These are phyloP conservation scores for Claviceps sp. DNA, from an alignment of 2,329 filamentous ascomycete genomes.

Conservation along the genomic window DNA sequence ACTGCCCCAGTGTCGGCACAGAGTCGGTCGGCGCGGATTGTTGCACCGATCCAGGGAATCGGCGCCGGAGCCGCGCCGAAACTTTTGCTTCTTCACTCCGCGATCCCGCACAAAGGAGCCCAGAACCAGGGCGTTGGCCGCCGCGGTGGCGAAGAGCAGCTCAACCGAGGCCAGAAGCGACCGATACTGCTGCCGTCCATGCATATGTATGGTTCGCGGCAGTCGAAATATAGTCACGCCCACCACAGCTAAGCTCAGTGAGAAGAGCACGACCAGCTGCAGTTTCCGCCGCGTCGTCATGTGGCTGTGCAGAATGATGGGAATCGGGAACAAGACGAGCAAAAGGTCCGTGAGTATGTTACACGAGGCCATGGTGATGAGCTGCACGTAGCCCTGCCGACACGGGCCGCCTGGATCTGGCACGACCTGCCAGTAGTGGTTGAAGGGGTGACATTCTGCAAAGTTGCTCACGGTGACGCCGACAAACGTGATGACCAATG, in stretches of 20 bases:
- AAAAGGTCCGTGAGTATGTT: slow-evolving; percentile 83
- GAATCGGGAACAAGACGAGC: slow-evolving; percentile 77
- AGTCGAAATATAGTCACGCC: slow-evolving; percentile 69
- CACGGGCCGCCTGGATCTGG: slow-evolving; percentile 79
- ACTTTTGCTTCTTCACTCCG: slow-evolving; percentile 80
- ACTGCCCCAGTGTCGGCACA: slow-evolving; percentile 65
- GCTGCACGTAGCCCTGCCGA: slow-evolving; percentile 73
- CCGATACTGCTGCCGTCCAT: slow-evolving; percentile 71
- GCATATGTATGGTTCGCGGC: slow-evolving; percentile 56
- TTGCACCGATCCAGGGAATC: slow-evolving; percentile 44
- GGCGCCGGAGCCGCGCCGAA: slow-evolving; percentile 49
- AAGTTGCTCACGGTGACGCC: slow-evolving; percentile 72
- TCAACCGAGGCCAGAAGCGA: slow-evolving; percentile 84
- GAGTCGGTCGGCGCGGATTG: slow-evolving; percentile 29
- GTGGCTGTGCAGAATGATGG: slow-evolving; percentile 67
- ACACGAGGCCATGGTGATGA: slow-evolving; percentile 79
- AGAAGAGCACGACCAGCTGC: slow-evolving; percentile 69
- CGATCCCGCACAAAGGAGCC: slow-evolving; percentile 87
- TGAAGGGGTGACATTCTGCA: slow-evolving; percentile 66
- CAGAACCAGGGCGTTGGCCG: slow-evolving; percentile 79
- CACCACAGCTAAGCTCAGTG: slow-evolving; percentile 68
- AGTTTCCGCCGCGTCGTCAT: slow-evolving; percentile 69
- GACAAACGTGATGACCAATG: slow-evolving; percentile 65
- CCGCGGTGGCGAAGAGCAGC: slow-evolving; percentile 72
- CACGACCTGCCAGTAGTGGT: slow-evolving; percentile 66